Evolutionary conservation across 2,329 filamentous ascomycete species (phyloP).

Genomic region (Penicillium sp.): DNA sequence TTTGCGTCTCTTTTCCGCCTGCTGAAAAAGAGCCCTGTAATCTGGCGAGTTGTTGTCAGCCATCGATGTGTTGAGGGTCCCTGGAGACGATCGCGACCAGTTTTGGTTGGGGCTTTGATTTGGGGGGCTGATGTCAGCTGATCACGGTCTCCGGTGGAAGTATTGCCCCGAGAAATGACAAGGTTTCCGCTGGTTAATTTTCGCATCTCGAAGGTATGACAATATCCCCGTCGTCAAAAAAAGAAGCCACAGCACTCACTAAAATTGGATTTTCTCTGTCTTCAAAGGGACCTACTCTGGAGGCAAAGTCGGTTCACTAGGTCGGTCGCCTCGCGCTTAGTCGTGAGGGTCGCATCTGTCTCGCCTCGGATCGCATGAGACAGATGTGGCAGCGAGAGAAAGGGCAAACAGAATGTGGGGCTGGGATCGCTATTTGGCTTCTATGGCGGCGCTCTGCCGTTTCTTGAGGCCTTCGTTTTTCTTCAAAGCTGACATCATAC

Average conservation of each 20-base stretch:
- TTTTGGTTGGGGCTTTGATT: not conserved
- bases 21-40: slow-evolving; percentile 8
- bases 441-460: not conserved
- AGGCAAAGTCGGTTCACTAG: no score
- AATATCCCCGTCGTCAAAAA: no score
- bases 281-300: no score
- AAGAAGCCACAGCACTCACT: no score
- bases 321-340: no score
- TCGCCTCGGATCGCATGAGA: no score
- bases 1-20: slow-evolving; percentile 2
- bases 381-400: not conserved
- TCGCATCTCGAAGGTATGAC: not conserved
- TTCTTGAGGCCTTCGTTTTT: slow-evolving; percentile 1
- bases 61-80: slow-evolving; percentile 5
- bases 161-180: slow-evolving; percentile 2
- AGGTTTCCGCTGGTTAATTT: not conserved
- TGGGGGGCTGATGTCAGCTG: not conserved
- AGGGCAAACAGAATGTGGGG: not conserved
- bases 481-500: not conserved
- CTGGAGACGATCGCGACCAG: not conserved
- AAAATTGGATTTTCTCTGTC: no score
- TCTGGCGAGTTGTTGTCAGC: slow-evolving; percentile 7
- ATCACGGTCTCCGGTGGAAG: slow-evolving; percentile 1
- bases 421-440: not conserved
- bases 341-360: no score